Evolutionary conservation across 768 basidiomycete species (phyloP).

Genomic region (Leccinum obscurum): DNA sequence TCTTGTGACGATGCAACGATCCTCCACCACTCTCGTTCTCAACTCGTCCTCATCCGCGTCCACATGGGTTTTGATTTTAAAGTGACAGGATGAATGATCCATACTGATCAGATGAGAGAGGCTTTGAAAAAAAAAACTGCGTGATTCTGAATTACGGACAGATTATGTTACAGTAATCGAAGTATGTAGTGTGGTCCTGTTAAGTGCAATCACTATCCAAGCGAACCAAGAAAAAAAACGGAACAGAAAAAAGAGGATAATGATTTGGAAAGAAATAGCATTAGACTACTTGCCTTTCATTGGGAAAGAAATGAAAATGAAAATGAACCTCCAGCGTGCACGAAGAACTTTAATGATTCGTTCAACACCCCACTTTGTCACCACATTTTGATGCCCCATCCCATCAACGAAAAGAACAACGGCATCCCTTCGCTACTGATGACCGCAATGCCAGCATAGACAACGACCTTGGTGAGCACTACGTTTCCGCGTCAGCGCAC

Average conservation of each 20-base stretch:
- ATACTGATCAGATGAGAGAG: too few species aligned
- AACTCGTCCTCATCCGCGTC: too few species aligned
- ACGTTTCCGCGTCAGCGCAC: slow-evolving; percentile 4
- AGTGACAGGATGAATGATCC: too few species aligned
- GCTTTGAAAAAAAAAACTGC: too few species aligned
- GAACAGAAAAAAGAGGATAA: not conserved
- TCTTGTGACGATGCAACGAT: too few species aligned
- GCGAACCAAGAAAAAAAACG: not conserved
- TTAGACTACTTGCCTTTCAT: not conserved
- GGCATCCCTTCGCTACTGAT: slow-evolving; percentile 65
- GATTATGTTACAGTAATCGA: too few species aligned
- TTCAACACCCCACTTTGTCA: slow-evolving; percentile 8
- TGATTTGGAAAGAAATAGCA: not conserved
- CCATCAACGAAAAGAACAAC: slow-evolving; percentile 63
- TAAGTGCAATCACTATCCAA: not conserved
- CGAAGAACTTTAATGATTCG: not conserved
- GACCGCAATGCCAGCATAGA: slow-evolving; percentile 84
- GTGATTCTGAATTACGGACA: too few species aligned
- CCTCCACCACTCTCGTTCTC: too few species aligned
- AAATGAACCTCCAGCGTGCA: not conserved
- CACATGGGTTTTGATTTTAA: too few species aligned
- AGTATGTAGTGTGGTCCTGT: too few species aligned
- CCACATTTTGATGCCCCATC: slow-evolving; percentile 60
- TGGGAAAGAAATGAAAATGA: not conserved
- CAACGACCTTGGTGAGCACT: slow-evolving; percentile 90